Evolutionary conservation across 1,139 yeast genomes (phyloP).

Genomic region (Pneumocystis jirovecii): DNA sequence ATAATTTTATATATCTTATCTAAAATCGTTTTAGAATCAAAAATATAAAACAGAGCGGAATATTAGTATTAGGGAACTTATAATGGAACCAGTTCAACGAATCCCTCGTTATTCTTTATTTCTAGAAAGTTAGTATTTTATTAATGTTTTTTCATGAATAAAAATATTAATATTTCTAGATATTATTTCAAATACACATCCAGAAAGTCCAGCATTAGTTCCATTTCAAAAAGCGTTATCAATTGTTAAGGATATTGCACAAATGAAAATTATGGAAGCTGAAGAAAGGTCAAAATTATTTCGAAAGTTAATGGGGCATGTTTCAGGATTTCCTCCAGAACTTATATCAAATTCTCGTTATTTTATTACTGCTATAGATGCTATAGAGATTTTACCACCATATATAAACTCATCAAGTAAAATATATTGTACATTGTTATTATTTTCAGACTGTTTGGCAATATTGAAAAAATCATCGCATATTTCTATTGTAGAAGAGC

Average conservation of each 20-base stretch:
- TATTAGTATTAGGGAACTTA: conserved; percentile 9
- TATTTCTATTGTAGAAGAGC: not conserved
- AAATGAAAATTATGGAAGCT: conserved; percentile 5
- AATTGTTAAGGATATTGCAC: conserved; percentile 5
- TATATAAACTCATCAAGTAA: not conserved
- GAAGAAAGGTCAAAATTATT: conserved; percentile 6
- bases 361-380: conserved; percentile 5
- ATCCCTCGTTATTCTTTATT: conserved; percentile 10
- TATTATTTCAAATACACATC: conserved; percentile 2
- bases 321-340: conserved; percentile 10
- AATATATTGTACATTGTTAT: not conserved
- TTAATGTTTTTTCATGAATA: not conserved
- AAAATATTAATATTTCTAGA: not conserved
- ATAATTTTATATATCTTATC: not conserved
- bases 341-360: conserved; percentile 5
- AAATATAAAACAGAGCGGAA: conserved; percentile 3
- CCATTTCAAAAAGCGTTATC: conserved; percentile 7
- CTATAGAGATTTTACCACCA: conserved; percentile 4
- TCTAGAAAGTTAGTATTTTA: not conserved
- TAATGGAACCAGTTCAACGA: conserved; percentile 10
- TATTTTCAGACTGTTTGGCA: not conserved
- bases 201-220: conserved; percentile 7
- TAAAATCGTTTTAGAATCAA: not conserved
- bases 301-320: conserved; percentile 6
- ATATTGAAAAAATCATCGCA: not conserved